Base-by-base conservation (phyloP, 257 asterid species). In the Lantana camara region DNA sequence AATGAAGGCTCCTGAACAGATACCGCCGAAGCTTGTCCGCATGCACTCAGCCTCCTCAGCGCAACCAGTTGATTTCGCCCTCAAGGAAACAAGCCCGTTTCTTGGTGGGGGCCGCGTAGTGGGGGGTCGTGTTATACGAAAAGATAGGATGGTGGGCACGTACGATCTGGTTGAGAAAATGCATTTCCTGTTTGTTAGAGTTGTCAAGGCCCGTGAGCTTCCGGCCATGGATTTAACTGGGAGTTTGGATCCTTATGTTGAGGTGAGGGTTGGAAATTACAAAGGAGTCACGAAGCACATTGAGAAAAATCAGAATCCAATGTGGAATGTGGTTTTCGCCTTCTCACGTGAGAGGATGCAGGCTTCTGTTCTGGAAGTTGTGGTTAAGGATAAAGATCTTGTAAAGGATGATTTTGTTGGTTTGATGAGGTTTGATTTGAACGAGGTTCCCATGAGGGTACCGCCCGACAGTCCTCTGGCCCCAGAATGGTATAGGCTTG, bases 391-490 rank as follows among this genome's bases (percentile, higher is more conserved):
- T 72, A 91, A 91, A 67, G 96, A 88, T 72, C 83, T 88, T 49
- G 34, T 84, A 29, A 91, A 88, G 68, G 96, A 88, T 38, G 98
- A 91, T 74, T 91, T 72, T 57, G 94, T 91, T 7, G 98, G 98
- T 12, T 53, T 81, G 1, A 69, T 80, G 19, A 77, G 94, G 50
- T 91, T 91, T 37, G 96, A 88, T 58, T 84, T 88, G 45, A 84
- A 82, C 15, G 98, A 91, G 86, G 86, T 91, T 4, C 97, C 97
- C 0, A 73, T 80, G 83, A 89, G 95, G 10, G 96, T 88, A 45
- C 97, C 96, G 2, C 97, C 98, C 0, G 98, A 91, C 60, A 91
- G 98, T 67, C 98, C 96, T 4, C 79, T 91, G 68, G 98, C 98
- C 56, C 96, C 96, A 0, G 94, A 91, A 67, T 91, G 98, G 98